Evolutionary conservation across 1,139 yeast species (phyloP).

Genomic region (Hyphopichia burtonii): DNA sequence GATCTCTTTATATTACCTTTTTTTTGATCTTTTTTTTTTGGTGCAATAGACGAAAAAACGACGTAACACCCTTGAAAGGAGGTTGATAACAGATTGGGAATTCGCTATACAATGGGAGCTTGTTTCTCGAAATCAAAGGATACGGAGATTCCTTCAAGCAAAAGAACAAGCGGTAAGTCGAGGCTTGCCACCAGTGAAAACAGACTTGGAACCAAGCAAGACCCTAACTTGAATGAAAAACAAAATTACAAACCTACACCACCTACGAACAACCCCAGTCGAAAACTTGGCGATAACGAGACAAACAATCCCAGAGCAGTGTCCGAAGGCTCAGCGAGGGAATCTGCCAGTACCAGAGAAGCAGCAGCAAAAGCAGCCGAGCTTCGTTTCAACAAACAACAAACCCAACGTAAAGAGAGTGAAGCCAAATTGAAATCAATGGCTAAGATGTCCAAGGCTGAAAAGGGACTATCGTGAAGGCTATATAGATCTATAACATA

Average conservation of each 20-base stretch:
- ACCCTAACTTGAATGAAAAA: slow-evolving; percentile 2
- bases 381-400: slow-evolving; percentile 26
- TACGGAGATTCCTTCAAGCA: not conserved
- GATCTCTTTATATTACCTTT: too few species aligned
- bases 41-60: too few species aligned
- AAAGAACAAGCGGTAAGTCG: slow-evolving; percentile 4
- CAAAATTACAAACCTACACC: not conserved
- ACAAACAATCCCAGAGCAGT: too few species aligned
- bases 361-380: slow-evolving; percentile 43
- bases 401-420: slow-evolving; percentile 23
- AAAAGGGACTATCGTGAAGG: slow-evolving; percentile 24
- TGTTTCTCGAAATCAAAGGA: slow-evolving; percentile 5
- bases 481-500: slow-evolving; percentile 8
- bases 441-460: slow-evolving; percentile 29
- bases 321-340: not conserved
- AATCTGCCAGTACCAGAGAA: slow-evolving; percentile 13
- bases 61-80: too few species aligned
- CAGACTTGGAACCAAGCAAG: slow-evolving; percentile 1
- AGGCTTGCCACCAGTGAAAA: not conserved
- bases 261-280: not conserved
- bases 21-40: too few species aligned
- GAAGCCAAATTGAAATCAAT: slow-evolving; percentile 28
- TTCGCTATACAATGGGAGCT: slow-evolving; percentile 3
- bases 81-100: too few species aligned
- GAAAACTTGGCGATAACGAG: not conserved